Evolutionary conservation across 208 protist genomes (phyloP), one percentile per base, ranked within the genome.

Genomic region (Crithidia acanthocephali): DNA sequence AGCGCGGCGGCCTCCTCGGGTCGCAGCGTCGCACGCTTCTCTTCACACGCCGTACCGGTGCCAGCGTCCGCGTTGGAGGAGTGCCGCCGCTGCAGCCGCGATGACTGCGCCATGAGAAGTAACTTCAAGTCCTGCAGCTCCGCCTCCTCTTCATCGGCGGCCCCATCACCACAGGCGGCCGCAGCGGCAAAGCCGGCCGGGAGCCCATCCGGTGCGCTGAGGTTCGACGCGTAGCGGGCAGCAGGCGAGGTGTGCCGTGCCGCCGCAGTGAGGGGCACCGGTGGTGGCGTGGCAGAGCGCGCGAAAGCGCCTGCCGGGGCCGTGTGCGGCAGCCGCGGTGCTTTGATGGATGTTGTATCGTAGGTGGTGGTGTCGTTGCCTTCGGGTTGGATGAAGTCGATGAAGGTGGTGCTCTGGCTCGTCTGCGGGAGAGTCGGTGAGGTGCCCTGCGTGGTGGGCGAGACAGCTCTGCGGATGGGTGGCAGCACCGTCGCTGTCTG

Each of bases 51-150:
- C 48, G 22, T 42, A 23, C 2, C 48, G 7, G 22, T 28, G 44
- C 6, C 44, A 22, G 9, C 9, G 9, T 22, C 45, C 4, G 16
- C 45, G 45, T 53, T 15, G 22, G 32, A 6, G 5, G 47, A 68
- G 16, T 20, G 1, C 27, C 47, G 23, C 32, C 44, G 57, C 33
- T 73, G 68, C 60, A 93, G 69, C 5, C 85, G 88, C 13, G 68
- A 58, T 15, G 80, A 74, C 60, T 94, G 88, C 10, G 72, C 68
- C 27, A 80, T 82, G 45, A 91, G 70, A n/a, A 91, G 75, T 20
- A 58, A 15, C 65, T 86, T 86, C 25, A 94, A 66, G 5, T 56
- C 50, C 40, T 75, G 61, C 56, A 94, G 69, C 78, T 94, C 88
- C 47, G 81, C 67, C 35, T 74, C 65, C 18, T 79, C 70, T 11